These are phyloP conservation scores for Hibiscus tridactylites DNA, from an alignment of 345 rosid species.

Conservation along the genomic window DNA sequence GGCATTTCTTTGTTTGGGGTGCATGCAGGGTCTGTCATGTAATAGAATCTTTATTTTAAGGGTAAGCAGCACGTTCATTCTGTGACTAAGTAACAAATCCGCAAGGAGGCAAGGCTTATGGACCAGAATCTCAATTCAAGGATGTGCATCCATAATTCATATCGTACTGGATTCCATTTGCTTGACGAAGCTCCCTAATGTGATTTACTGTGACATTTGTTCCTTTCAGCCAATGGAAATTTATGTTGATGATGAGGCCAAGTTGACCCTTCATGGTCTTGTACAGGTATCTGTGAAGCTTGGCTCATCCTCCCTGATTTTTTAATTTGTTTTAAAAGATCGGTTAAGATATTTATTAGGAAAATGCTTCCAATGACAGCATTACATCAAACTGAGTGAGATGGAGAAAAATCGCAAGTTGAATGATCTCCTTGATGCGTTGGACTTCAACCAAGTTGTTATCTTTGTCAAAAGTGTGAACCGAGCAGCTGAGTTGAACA, in stretches of 20 bases:
- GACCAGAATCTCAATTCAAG: constrained; percentile 39
- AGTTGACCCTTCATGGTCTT: constrained; percentile 96
- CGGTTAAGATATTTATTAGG: too few relatives aligned
- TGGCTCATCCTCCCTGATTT: neutral
- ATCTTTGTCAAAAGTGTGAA: constrained; percentile 94
- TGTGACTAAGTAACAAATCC: constrained; percentile 19
- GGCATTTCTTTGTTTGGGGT: constrained; percentile 4
- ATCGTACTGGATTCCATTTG: constrained; percentile 55
- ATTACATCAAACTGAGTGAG: constrained; percentile 93
- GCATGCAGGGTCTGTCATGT: neutral
- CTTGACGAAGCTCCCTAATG: constrained; percentile 62
- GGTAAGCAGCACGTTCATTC: constrained; percentile 19
- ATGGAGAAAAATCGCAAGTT: constrained; percentile 93
- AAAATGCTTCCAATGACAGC: constrained; percentile 35
- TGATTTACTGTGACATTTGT: constrained; percentile 65
- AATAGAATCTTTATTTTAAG: constrained; percentile 14
- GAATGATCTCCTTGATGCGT: constrained; percentile 90
- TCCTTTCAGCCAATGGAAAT: constrained; percentile 99
- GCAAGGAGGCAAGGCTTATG: constrained; percentile 34
- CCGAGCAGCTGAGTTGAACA: constrained; percentile 92
- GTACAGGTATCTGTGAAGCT: constrained; percentile 53
- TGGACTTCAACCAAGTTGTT: constrained; percentile 98
- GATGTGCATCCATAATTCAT: constrained; percentile 46
- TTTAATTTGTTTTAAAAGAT: too few relatives aligned
- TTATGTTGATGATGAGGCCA: constrained; percentile 95